These are phyloP conservation scores for Claviceps africana DNA, from an alignment of 2,329 filamentous ascomycete genomes.

Conservation along the genomic window DNA sequence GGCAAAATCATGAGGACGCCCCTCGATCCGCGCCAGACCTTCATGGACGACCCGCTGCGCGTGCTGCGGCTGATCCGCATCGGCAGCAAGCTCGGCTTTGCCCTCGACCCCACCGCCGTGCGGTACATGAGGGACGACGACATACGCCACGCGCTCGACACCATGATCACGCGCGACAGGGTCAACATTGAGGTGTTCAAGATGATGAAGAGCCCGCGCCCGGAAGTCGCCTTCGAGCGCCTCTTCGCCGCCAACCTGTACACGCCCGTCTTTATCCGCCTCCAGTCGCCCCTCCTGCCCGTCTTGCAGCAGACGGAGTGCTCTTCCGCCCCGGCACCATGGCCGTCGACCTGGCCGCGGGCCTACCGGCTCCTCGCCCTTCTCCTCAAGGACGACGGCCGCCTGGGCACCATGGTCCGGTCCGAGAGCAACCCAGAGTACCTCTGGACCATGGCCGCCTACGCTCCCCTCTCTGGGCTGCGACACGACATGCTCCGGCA, in stretches of 20 bases:
- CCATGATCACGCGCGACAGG: constrained; percentile 9
- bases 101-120: constrained; percentile 2
- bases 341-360: constrained; percentile 7
- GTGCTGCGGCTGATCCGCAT: constrained; percentile 8
- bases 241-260: constrained; percentile 6
- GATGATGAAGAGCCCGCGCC: constrained; percentile 5
- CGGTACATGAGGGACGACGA: constrained; percentile 3
- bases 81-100: constrained; percentile 6
- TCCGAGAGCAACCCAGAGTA: constrained; percentile 1
- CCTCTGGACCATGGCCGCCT: constrained; percentile 9
- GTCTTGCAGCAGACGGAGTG: not conserved
- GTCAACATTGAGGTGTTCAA: constrained; percentile 8
- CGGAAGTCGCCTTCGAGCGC: constrained; percentile 5
- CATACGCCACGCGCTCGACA: constrained; percentile 5
- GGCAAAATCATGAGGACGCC: constrained; percentile 8
- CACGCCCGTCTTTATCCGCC: constrained; percentile 7
- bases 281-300: constrained; percentile 2
- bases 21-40: constrained; percentile 7
- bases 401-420: constrained; percentile 5
- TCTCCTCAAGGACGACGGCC: not conserved
- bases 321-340: not conserved
- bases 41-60: constrained; percentile 10
- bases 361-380: constrained; percentile 1
- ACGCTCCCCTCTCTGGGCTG: constrained; percentile 7
- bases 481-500: constrained; percentile 1